Base-by-base conservation (phyloP, 2,329 filamentous ascomycete species). In the Aureobasidium leucospermi region DNA sequence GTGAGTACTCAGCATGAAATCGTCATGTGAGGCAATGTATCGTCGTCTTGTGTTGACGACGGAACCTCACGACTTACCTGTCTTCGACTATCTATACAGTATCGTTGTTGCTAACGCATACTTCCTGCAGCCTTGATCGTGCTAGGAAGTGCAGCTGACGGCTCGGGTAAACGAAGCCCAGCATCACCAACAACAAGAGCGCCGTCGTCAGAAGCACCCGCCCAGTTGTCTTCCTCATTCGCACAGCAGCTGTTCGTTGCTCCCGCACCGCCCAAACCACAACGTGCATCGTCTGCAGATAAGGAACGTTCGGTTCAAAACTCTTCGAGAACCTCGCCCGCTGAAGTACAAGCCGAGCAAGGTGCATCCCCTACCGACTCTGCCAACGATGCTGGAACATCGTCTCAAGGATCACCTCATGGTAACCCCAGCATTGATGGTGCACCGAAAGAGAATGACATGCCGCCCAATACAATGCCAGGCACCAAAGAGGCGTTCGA, bases 231-330 rank as follows among this genome's bases (percentile, higher is more conserved):
- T 10, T 36, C 51, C 9, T 60, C 59, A 8, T 60, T 60, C 28
- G 49, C 51, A 34, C 59, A 60, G 13, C 59, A 60, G 19, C 31
- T 56, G 6, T 56, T 56, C 32, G 32, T 43, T n/a, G 31, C 58
- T 55, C 19, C 58, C 8, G 32, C 29, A 42, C 36, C 19, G 9
- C 28, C 28, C 9, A 29, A 28, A 4, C 19, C 9, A 4, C 31
- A 28, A 3, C 52, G 34, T 19, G 41, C 52, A 2, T 15, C 41
- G 6, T 46, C 29, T 16, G 16, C 41, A 13, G 52, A 56, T 7
- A 38, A 56, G 13, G 52, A 56, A 11, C 41, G 31, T 31, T 28
- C 28, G 8, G 36, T 31, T 2, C 41, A 13, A 0, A 46, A 28
- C 4, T 56, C 52, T 6, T 56, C 52, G 31, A 56, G 52, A 38